Conservation (phyloP, 202 grass and related monocot genomes). For the Schoenoplectus triqueter region DNA sequence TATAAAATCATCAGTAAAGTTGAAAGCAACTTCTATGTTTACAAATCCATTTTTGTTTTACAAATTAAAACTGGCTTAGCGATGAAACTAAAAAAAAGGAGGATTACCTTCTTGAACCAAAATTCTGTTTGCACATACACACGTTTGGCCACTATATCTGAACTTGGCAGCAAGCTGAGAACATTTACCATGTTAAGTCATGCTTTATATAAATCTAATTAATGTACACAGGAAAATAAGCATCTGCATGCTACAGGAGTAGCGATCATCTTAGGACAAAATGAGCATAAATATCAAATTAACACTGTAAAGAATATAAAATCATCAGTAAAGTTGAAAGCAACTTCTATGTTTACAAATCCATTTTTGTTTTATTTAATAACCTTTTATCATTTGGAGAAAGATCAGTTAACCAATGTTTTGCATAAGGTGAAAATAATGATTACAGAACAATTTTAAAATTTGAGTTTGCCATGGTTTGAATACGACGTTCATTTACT, state of each 20-base stretch:
- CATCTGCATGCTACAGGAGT: background rate
- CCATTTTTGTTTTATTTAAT: background rate
- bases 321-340: background rate
- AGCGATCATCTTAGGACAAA: background rate
- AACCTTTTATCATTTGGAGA: background rate
- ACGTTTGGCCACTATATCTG: slow-evolving; percentile 92
- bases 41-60: background rate
- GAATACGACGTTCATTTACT: slow-evolving; percentile 15
- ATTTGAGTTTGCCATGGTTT: background rate
- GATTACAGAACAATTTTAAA: slow-evolving; percentile 1
- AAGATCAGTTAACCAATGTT: slow-evolving; percentile 28
- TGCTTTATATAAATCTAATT: slow-evolving; percentile 4
- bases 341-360: background rate
- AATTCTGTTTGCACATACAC: slow-evolving; percentile 98
- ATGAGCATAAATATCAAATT: slow-evolving; percentile 1
- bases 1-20: background rate
- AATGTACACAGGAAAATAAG: slow-evolving; percentile 4
- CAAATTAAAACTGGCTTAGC: slow-evolving; percentile 7
- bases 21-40: background rate
- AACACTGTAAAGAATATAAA: background rate
- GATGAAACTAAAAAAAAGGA: slow-evolving; percentile 5
- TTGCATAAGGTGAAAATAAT: background rate
- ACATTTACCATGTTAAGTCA: slow-evolving; percentile 24
- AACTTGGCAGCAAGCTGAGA: slow-evolving; percentile 96
- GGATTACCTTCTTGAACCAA: slow-evolving; percentile 92